Percentiles rank a stretch among this genome's conserved stretches.
These are phyloP conservation scores for Ciborinia camelliae DNA, from an alignment of 2,329 filamentous ascomycete genomes.

Conservation along the genomic window DNA sequence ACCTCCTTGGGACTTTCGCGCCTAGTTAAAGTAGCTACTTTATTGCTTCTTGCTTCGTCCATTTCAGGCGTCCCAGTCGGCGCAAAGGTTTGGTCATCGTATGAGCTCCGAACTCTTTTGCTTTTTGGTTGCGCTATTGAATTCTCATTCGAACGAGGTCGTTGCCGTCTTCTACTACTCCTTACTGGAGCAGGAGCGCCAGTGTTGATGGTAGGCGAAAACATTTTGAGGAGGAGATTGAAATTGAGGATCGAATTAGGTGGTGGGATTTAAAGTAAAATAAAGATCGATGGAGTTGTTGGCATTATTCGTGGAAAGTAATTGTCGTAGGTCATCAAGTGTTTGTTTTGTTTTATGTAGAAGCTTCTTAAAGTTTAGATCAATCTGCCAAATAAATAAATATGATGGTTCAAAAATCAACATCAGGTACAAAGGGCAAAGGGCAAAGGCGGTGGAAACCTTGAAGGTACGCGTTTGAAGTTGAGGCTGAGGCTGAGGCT, in stretches of 20 bases:
- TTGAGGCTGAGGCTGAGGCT: not conserved
- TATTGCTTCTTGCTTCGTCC: conserved; percentile 54
- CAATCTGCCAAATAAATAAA: conserved; percentile 1
- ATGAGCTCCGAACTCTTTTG: conserved; percentile 58
- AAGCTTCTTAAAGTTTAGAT: conserved; percentile 13
- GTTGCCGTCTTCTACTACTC: conserved; percentile 56
- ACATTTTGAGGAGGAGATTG: conserved; percentile 49
- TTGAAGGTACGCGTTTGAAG: conserved; percentile 1
- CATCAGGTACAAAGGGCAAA: not conserved
- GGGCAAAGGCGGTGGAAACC: not conserved
- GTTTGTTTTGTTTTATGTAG: conserved; percentile 1
- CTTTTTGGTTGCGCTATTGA: conserved; percentile 56
- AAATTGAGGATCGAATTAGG: not conserved
- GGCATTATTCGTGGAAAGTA: conserved; percentile 8
- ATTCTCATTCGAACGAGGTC: conserved; percentile 55
- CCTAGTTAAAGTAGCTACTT: conserved; percentile 41
- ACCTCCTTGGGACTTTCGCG: conserved; percentile 33
- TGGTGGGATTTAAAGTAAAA: not conserved
- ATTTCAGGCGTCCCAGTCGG: conserved; percentile 49
- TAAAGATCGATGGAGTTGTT: not conserved
- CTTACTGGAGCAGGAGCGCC: conserved; percentile 55
- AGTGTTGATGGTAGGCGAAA: conserved; percentile 51
- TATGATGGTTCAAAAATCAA: not conserved
- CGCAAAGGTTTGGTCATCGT: conserved; percentile 56
- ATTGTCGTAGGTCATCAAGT: not conserved